Conservation (phyloP, 2,329 filamentous ascomycete genomes). For the Neopestalotiopsis rosae region DNA sequence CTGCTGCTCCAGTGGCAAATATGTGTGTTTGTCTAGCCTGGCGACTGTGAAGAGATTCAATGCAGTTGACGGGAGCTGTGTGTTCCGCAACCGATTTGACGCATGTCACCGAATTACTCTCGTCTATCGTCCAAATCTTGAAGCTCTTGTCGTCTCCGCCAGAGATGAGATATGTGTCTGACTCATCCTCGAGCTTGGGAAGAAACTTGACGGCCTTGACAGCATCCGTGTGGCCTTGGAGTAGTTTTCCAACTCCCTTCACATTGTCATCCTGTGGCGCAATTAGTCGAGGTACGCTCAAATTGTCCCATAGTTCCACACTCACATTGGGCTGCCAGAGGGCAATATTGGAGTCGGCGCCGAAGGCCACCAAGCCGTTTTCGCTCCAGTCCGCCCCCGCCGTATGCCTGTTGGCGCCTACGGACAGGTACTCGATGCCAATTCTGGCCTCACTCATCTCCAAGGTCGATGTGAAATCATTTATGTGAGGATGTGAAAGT, state of each 20-base stretch:
- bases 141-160: slow-evolving; percentile 83
- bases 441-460: slow-evolving; percentile 33
- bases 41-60: slow-evolving; percentile 48
- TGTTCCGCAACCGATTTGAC: slow-evolving; percentile 70
- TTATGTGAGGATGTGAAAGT: slow-evolving; percentile 5
- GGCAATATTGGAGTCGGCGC: slow-evolving; percentile 86
- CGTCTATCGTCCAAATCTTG: slow-evolving; percentile 67
- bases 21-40: slow-evolving; percentile 35
- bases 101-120: slow-evolving; percentile 39
- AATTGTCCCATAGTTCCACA: slow-evolving; percentile 22
- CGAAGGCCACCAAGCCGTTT: slow-evolving; percentile 80
- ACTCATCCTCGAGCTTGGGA: slow-evolving; percentile 50
- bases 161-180: slow-evolving; percentile 68
- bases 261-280: slow-evolving; percentile 40
- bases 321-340: slow-evolving; percentile 83
- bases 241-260: slow-evolving; percentile 67
- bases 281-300: slow-evolving; percentile 18
- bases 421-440: slow-evolving; percentile 64
- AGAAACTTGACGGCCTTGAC: slow-evolving; percentile 88
- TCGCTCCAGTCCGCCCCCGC: slow-evolving; percentile 88
- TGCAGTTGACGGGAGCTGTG: slow-evolving; percentile 75
- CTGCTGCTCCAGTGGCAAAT: slow-evolving; percentile 80
- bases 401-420: slow-evolving; percentile 89
- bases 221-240: slow-evolving; percentile 77
- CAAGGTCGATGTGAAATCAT: slow-evolving; percentile 11